phyloP scores from a whole-genome alignment of 805 yeast genomes.

The Metschnikowia gelsemii region DNA sequence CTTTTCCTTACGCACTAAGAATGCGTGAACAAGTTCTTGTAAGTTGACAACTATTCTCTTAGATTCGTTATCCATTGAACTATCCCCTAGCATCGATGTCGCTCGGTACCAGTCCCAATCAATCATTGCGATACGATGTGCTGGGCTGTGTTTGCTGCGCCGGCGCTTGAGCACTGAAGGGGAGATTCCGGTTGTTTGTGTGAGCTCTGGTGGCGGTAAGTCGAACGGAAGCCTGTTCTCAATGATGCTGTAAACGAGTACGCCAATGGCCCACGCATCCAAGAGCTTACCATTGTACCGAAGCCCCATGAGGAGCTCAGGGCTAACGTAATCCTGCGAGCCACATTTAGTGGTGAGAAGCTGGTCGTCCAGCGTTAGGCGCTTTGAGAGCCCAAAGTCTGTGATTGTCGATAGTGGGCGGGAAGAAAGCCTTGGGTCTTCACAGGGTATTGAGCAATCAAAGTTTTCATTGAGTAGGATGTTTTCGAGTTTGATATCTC shows the following conservation, averaged over 20 bases:
- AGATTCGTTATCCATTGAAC: conserved; percentile 8
- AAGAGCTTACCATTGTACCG: conserved; percentile 89
- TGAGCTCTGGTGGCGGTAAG: conserved; percentile 56
- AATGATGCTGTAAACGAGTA: conserved; percentile 75
- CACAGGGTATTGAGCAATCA: conserved; percentile 14
- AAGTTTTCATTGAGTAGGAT: conserved; percentile 47
- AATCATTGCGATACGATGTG: conserved; percentile 88
- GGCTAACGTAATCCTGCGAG: conserved; percentile 93
- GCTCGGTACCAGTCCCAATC: conserved; percentile 84
- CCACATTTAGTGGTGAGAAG: conserved; percentile 88
- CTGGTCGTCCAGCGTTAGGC: conserved; percentile 58
- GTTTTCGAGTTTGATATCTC: conserved; percentile 91
- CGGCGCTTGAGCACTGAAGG: conserved; percentile 45
- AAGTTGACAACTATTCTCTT: conserved; percentile 19
- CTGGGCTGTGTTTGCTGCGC: conserved; percentile 51
- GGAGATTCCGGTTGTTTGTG: conserved; percentile 35
- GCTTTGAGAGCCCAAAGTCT: conserved; percentile 87
- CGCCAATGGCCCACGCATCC: conserved; percentile 96
- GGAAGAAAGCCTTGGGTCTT: conserved; percentile 2
- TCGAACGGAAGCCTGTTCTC: conserved; percentile 94
- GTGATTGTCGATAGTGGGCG: conserved; percentile 59
- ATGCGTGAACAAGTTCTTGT: conserved; percentile 30
- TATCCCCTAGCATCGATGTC: conserved; percentile 10
- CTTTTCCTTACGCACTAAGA: conserved; percentile 40
- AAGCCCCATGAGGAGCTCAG: conserved; percentile 86